Evolutionary conservation across 1,284 basidiomycete genomes (phyloP), one percentile per base, ranked within the genome.

Genomic region (Volvariella volvacea): DNA sequence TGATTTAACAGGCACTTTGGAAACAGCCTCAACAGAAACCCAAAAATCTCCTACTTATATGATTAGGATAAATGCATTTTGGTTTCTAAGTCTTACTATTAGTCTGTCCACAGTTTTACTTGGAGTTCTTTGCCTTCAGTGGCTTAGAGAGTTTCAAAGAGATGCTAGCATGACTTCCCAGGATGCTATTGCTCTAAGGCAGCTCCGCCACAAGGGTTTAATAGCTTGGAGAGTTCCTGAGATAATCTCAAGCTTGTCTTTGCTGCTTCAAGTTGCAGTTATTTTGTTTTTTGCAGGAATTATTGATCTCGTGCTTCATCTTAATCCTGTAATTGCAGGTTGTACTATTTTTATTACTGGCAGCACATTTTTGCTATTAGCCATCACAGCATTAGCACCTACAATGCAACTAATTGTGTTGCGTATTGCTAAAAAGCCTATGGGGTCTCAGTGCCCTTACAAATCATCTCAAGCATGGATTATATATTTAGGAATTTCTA

Each of bases 71-170:
- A 40, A 40, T 22, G 7, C 20, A 8, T 40, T 40, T 22, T 40
- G 39, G 39, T 40, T 40, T 40, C 39, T 40, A 6, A 40, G 39
- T 15, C 39, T 40, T 22, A 40, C 39, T 25, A n/a, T 40, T 8
- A 40, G 39, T 40, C 39, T 40, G 4, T 15, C 16, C 15, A 40
- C 39, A 14, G 39, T 40, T 4, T 17, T 40, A 7, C 7, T 40
- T 6, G 39, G 39, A 7, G 20, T 25, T n/a, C 21, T 40, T n/a
- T 40, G 39, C 15, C 21, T 40, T 17, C 39, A 40, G 15, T 40
- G 39, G 39, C 39, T 40, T 8, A n/a, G 39, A 7, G 39, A 40
- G 20, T 40, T 19, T 22, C 39, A 40, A 20, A 17, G 19, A 20
- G 39, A 40, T 40, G 39, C 21, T n/a, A 17, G 4, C 4, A n/a